Evolutionary conservation across 441 rosid genomes (phyloP), one percentile per base, ranked within the genome.

Genomic region (Heliophila coronopifolia): DNA sequence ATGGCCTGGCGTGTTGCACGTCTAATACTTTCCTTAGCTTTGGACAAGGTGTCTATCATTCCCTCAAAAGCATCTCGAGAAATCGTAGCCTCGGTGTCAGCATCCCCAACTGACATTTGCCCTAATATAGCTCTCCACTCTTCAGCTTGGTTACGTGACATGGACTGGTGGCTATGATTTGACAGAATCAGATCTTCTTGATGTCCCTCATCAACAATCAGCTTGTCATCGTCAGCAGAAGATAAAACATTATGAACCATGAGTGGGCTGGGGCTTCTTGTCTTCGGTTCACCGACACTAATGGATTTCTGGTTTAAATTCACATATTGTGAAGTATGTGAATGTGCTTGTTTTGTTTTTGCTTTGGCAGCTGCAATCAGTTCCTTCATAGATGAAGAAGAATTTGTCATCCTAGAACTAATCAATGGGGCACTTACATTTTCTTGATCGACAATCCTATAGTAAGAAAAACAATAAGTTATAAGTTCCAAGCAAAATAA

Each of bases 31-130:
- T 94, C 99, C 72, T 80, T 94, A 18, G 99, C 84, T 78, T 98
- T 84, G 5, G 96, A 94, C 48, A 94, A 76, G 40, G 98, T 94
- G 84, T 90, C 99, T 65, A 90, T 69, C 99, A 94, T 94, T 56
- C 98, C 99, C 77, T 94, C 99, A 77, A 94, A 86, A 65, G 98
- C 94, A 76, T 94, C 99, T 24, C 98, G 94, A 44, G 98, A 82
- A 71, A 90, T 94, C 68, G 90, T 94, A 52, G 94, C 98, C 68
- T 94, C 99, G 55, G 94, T 90, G 45, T 84, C 90, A 68, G 90
- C 90, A 74, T 83, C 83, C 49, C 82, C 92, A 55, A 68, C 76
- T 63, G 74, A 77, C 69, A 72, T 71, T 44, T 61, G 78, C 31
- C 77, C 94, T 15, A 95, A 78, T 70, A 87, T 76, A 52, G 66